Percentiles rank a stretch among this genome's conserved stretches.
These are phyloP conservation scores for Elongisporangium anandrum DNA, from an alignment of 352 stramenopile species.

Conservation along the genomic window DNA sequence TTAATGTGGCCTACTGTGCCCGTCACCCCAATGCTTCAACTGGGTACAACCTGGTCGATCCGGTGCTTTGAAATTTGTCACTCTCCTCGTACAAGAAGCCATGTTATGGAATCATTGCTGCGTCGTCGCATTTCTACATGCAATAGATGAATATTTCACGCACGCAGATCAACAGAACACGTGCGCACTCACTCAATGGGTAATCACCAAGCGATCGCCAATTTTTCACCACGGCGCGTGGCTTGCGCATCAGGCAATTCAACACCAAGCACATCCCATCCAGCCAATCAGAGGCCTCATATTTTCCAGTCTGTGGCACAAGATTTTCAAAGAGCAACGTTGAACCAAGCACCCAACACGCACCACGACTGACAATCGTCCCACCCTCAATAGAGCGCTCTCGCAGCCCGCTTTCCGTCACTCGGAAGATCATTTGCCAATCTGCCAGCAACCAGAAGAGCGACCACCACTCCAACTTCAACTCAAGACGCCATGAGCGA, in stretches of 20 bases:
- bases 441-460: not conserved
- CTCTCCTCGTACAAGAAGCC: not conserved
- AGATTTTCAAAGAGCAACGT: not conserved
- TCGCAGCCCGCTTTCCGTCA: not conserved
- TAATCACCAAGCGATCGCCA: not conserved
- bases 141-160: not conserved
- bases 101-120: not conserved
- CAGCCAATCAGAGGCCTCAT: not conserved
- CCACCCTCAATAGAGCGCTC: not conserved
- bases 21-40: not conserved
- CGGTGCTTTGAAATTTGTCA: not conserved
- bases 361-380: not conserved
- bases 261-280: not conserved
- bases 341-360: not conserved
- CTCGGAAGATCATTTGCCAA: not conserved
- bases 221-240: not conserved
- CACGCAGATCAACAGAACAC: not conserved
- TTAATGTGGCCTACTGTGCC: not conserved
- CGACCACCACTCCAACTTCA: not conserved
- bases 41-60: not conserved
- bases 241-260: not conserved
- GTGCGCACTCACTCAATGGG: not conserved
- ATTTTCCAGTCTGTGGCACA: not conserved
- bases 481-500: constrained; percentile 15
- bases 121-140: not conserved